Evolutionary conservation across 345 rosid genomes (phyloP).

Genomic region (Populus alba): DNA sequence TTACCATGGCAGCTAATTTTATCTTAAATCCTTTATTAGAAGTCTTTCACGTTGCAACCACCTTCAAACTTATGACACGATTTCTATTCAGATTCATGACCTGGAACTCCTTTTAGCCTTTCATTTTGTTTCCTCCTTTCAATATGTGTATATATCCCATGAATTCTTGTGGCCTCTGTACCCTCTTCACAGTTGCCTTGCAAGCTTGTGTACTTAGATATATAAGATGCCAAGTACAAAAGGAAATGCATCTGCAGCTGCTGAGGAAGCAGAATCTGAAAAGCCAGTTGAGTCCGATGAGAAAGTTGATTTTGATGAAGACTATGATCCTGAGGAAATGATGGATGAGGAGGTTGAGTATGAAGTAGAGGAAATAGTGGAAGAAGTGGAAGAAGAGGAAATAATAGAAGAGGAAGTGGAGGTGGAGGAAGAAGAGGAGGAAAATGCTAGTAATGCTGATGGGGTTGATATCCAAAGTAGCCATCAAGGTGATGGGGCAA

Average conservation of each 20-base stretch:
- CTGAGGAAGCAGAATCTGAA: conserved; percentile 43
- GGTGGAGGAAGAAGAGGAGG: conserved; percentile 21
- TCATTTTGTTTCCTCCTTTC: conserved; percentile 78
- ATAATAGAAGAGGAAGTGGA: conserved; percentile 52
- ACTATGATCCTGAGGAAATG: conserved; percentile 60
- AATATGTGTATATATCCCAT: conserved; percentile 61
- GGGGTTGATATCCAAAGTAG: conserved; percentile 22
- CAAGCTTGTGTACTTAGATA: conserved; percentile 72
- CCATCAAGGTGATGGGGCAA: conserved; percentile 28
- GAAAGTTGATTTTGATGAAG: conserved; percentile 67
- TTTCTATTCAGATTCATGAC: conserved; percentile 51
- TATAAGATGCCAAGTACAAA: conserved; percentile 77
- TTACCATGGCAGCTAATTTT: conserved; percentile 35
- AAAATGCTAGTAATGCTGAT: conserved; percentile 17
- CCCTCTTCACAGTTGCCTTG: conserved; percentile 76
- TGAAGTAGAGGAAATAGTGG: conserved; percentile 73
- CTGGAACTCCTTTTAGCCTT: conserved; percentile 71
- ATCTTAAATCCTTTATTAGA: conserved; percentile 19
- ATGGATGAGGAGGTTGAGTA: conserved; percentile 81
- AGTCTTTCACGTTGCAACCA: conserved; percentile 43
- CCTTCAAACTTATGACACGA: conserved; percentile 58
- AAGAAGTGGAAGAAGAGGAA: conserved; percentile 58
- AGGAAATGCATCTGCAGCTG: conserved; percentile 48
- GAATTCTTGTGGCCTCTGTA: conserved; percentile 87
- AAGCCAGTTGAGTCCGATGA: conserved; percentile 56